phyloP scores from a whole-genome alignment of 495 filamentous ascomycete species.

The Cladorrhinum samala region DNA sequence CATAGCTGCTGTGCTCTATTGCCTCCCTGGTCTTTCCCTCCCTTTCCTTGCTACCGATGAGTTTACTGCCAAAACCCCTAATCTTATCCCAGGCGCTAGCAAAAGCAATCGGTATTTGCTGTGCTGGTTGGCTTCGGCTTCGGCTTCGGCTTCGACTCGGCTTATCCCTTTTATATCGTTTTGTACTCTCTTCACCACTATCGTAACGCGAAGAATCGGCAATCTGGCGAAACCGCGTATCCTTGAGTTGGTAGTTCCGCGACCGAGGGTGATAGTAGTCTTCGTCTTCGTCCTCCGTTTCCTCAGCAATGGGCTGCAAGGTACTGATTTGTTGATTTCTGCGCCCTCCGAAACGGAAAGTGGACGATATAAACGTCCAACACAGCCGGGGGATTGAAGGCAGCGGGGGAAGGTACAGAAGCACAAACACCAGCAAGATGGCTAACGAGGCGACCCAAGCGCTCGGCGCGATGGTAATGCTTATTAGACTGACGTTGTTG shows the following conservation, averaged over 20 bases:
- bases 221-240: background rate
- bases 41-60: slow-evolving; percentile 7
- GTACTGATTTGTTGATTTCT: slow-evolving; percentile 3
- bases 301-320: background rate
- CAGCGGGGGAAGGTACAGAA: slow-evolving; percentile 40
- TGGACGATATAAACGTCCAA: background rate
- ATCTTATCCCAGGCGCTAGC: background rate
- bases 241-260: background rate
- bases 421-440: slow-evolving; percentile 44
- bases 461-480: slow-evolving; percentile 47
- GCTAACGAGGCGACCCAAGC: slow-evolving; percentile 46
- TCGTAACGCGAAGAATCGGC: background rate
- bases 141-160: background rate
- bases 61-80: background rate
- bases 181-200: background rate
- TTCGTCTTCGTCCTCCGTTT: background rate
- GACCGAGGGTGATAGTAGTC: background rate
- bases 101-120: background rate
- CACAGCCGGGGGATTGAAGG: slow-evolving; percentile 10
- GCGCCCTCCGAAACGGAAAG: background rate
- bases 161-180: background rate
- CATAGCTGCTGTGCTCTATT: slow-evolving; percentile 16
- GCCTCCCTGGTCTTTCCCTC: slow-evolving; percentile 7
- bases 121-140: background rate
- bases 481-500: slow-evolving; percentile 49